Conservation (phyloP, 192 early-diverging fungal genomes). For the Umbelopsis ramanniana region DNA sequence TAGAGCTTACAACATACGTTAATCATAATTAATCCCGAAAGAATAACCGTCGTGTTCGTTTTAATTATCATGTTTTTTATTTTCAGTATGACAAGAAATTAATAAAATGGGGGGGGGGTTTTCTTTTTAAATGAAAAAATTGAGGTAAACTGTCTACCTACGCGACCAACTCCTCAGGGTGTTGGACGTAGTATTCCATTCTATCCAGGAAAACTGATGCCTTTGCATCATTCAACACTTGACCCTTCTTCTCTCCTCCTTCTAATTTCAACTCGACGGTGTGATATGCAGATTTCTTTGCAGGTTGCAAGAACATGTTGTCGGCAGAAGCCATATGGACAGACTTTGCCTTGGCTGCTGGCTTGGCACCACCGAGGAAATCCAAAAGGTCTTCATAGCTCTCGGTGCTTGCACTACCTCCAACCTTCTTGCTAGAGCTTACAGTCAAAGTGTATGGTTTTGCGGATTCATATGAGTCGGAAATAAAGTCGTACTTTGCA, state of each 20-base stretch:
- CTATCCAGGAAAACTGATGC: conserved; percentile 54
- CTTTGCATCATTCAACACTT: conserved; percentile 38
- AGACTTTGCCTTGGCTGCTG: conserved; percentile 31
- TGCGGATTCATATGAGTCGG: conserved; percentile 28
- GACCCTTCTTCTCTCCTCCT: conserved; percentile 45
- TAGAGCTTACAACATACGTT: neutral
- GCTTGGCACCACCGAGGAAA: conserved; percentile 46
- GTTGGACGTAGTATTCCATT: conserved; percentile 54
- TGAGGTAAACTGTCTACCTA: conserved; percentile 17
- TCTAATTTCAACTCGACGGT: conserved; percentile 53
- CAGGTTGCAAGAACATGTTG: conserved; percentile 39
- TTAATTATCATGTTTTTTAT: neutral
- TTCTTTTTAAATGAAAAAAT: too few species aligned
- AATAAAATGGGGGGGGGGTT: neutral
- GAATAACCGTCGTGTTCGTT: neutral
- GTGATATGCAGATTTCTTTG: conserved; percentile 35
- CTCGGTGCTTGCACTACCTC: neutral
- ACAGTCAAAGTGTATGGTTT: conserved; percentile 38
- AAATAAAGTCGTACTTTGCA: conserved; percentile 38
- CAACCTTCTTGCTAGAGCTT: conserved; percentile 10
- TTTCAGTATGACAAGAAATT: neutral
- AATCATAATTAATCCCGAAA: too few species aligned
- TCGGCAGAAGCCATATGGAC: conserved; percentile 37
- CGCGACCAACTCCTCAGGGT: conserved; percentile 52
- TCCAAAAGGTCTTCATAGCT: conserved; percentile 36